Evolutionary conservation across 228 moss, liverwort and hornwort genomes (phyloP).

Genomic region (Sphagnum magellanicum): DNA sequence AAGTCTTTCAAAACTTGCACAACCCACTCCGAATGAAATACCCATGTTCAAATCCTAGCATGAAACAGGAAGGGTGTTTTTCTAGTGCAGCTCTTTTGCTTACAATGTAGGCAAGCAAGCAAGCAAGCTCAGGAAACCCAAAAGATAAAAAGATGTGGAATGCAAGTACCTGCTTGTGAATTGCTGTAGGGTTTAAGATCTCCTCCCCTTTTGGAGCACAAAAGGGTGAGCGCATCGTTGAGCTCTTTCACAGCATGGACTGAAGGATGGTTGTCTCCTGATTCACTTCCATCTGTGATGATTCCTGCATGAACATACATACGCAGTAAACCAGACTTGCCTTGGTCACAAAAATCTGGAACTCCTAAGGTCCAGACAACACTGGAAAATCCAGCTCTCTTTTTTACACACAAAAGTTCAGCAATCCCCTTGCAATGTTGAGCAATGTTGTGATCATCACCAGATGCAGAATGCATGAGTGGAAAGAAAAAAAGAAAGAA

Average conservation of each 20-base stretch:
- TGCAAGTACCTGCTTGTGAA: no score
- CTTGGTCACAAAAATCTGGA: background rate
- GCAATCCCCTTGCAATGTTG: background rate
- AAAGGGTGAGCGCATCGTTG: conserved; percentile 23
- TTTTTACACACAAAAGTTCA: background rate
- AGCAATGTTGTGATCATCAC: background rate
- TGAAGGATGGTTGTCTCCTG: conserved; percentile 40
- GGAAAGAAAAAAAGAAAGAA: background rate
- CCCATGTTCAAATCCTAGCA: no score
- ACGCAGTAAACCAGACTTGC: background rate
- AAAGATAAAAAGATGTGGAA: no score
- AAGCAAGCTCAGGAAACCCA: no score
- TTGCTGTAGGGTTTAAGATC: no score
- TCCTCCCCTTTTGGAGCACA: conserved; percentile 23
- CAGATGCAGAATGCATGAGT: background rate
- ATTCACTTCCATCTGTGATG: conserved; percentile 43
- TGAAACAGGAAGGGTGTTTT: no score
- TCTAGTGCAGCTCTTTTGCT: no score
- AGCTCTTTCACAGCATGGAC: conserved; percentile 44
- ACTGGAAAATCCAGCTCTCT: background rate
- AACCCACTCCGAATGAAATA: no score
- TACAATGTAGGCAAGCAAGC: no score
- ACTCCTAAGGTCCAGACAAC: background rate
- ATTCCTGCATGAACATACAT: conserved; percentile 22
- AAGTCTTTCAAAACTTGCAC: no score